Percentiles rank a stretch among this genome's conserved stretches.
phyloP scores from a whole-genome alignment of 805 yeast genomes.

The Candida sanyiensis region DNA sequence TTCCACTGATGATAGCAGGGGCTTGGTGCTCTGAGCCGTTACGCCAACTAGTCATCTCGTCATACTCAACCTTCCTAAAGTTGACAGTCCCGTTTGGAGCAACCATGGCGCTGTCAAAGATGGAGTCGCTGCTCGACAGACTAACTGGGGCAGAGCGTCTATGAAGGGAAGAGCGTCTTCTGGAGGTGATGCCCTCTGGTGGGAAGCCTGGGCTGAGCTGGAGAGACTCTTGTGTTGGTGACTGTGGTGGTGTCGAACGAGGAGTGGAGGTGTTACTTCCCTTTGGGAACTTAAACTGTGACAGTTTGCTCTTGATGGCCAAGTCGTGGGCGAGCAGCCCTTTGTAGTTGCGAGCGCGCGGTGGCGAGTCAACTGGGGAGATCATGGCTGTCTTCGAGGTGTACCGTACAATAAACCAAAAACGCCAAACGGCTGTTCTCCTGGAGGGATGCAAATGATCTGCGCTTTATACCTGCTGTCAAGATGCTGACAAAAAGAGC shows the following conservation, averaged over 20 bases:
- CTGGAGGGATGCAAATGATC: too few species aligned
- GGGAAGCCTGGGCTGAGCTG: background rate
- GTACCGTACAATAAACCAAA: too few species aligned
- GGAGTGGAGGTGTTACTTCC: background rate
- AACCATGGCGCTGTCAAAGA: slow-evolving; percentile 8
- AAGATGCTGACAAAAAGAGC: too few species aligned
- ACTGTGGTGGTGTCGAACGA: background rate
- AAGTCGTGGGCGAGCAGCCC: background rate
- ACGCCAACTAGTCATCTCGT: background rate
- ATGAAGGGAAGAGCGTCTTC: slow-evolving; percentile 3
- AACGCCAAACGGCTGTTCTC: too few species aligned
- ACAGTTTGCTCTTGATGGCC: slow-evolving; percentile 9
- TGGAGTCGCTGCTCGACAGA: slow-evolving; percentile 14
- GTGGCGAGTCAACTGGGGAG: too few species aligned
- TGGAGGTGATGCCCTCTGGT: background rate
- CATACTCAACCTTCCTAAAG: background rate
- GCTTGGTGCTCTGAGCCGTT: slow-evolving; percentile 1
- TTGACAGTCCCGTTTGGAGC: background rate
- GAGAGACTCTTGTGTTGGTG: background rate
- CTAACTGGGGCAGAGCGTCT: slow-evolving; percentile 12
- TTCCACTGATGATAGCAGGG: background rate
- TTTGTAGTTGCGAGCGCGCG: background rate
- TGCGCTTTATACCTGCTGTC: too few species aligned
- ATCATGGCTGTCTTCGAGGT: too few species aligned
- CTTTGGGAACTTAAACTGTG: slow-evolving; percentile 14